Evolutionary conservation across 768 basidiomycete species (phyloP).

Genomic region (Boletus rex-veris): DNA sequence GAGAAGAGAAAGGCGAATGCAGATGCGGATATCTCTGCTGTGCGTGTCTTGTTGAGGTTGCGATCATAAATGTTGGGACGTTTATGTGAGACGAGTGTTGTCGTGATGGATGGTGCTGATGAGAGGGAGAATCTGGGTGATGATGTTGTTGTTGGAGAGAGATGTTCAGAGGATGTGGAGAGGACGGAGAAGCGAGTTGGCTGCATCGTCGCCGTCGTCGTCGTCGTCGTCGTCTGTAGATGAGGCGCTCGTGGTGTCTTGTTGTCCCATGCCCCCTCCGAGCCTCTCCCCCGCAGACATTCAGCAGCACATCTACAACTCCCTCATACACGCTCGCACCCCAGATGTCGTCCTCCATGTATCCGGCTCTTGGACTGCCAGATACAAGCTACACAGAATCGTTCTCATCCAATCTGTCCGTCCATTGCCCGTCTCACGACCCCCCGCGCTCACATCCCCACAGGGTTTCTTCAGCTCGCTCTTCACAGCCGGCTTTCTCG

Average conservation of each 20-base stretch:
- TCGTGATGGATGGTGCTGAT: slow-evolving; percentile 30
- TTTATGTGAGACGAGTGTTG: slow-evolving; percentile 36
- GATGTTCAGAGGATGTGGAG: neutral
- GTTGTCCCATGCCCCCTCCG: slow-evolving; percentile 44
- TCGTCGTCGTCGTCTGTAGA: no score
- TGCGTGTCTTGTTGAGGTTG: slow-evolving; percentile 81
- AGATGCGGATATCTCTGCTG: slow-evolving; percentile 76
- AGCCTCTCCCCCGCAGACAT: slow-evolving; percentile 52
- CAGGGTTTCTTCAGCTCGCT: slow-evolving; percentile 87
- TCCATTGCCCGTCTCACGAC: slow-evolving; percentile 5
- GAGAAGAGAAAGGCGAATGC: slow-evolving; percentile 91
- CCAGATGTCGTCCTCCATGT: slow-evolving; percentile 77
- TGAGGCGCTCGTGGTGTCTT: no score
- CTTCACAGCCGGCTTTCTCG: slow-evolving; percentile 77
- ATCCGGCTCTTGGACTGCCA: slow-evolving; percentile 61
- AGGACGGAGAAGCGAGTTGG: neutral
- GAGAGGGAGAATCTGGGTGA: slow-evolving; percentile 71
- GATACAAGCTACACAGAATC: slow-evolving; percentile 79
- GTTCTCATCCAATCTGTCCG: slow-evolving; percentile 85
- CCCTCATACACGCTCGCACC: slow-evolving; percentile 68
- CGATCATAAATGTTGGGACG: slow-evolving; percentile 86
- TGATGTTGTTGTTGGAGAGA: slow-evolving; percentile 49
- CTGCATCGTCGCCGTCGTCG: neutral
- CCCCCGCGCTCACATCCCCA: slow-evolving; percentile 4
- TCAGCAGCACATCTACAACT: slow-evolving; percentile 72